A percentile compares a stretch with the other conserved stretches of the same genome.
phyloP scores from a whole-genome alignment of 2,329 filamentous ascomycete species.

The Colletotrichum costaricense region DNA sequence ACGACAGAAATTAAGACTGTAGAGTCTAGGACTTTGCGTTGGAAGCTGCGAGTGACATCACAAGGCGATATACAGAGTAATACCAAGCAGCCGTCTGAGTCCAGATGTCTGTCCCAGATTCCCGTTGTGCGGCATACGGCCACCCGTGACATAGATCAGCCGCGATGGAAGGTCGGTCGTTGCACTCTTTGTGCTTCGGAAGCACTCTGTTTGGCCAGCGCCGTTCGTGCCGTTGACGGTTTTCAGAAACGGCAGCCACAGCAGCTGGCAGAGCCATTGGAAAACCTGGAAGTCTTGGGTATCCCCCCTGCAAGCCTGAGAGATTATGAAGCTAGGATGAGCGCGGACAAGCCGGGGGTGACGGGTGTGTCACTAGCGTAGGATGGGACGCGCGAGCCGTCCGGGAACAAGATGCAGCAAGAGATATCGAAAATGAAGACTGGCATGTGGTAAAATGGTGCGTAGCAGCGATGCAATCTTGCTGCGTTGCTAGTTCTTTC shows the following conservation, averaged over 20 bases:
- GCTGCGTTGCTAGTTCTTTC: background rate
- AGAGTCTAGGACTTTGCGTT: no score
- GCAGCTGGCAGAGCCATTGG: constrained; percentile 1
- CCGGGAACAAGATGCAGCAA: constrained; percentile 1
- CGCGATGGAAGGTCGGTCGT: background rate
- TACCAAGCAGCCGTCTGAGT: constrained; percentile 10
- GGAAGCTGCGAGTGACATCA: background rate
- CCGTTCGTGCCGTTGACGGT: constrained; percentile 26
- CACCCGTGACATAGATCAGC: constrained; percentile 2
- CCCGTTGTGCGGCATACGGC: background rate
- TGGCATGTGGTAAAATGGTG: constrained; percentile 26
- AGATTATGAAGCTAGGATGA: constrained; percentile 26
- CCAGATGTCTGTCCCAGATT: constrained; percentile 4
- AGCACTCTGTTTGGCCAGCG: constrained; percentile 18
- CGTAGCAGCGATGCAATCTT: constrained; percentile 6
- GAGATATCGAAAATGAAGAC: constrained; percentile 32
- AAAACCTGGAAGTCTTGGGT: constrained; percentile 18
- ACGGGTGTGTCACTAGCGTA: constrained; percentile 16
- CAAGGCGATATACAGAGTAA: constrained; percentile 2
- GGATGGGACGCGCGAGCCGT: background rate
- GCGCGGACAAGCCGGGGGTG: constrained; percentile 19
- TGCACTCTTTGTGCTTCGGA: background rate
- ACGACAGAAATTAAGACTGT: background rate
- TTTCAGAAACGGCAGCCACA: constrained; percentile 30
- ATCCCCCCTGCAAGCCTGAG: constrained; percentile 25